Evolutionary conservation across 352 stramenopile genomes (phyloP), one percentile per base, ranked within the genome.

Genomic region (Phytophthora hibernalis): DNA sequence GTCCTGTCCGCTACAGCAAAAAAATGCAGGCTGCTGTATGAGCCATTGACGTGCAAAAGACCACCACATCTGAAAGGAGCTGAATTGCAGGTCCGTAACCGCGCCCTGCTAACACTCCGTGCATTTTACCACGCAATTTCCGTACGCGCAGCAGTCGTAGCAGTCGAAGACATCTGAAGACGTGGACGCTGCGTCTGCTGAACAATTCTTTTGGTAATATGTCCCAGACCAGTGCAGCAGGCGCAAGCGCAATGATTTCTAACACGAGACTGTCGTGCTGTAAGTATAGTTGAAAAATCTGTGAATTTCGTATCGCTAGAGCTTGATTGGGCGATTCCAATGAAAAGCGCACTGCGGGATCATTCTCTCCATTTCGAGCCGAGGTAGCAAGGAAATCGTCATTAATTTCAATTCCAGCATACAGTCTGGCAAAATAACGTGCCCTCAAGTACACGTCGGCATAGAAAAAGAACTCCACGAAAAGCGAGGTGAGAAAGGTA

Each of bases 401-500:
- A 18, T 57, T 54, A 1, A 43, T 2, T 42, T 70, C 54, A 31
- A 21, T 43, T 40, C 20, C 54, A 42, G 54, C 60, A 30, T 43
- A 61, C 15, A 57, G 30, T 0, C 80, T 72, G 24, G 68, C 76
- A 44, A 93, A 91, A 11, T 74, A 79, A 0, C 71, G 53, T 1
- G 70, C 65, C 1, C 79, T 76, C 3, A 92, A 70, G 21, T 66
- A 72, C 20, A 86, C 60, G 30, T 92, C 82, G 0, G 58, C 47
- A 20, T 85, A 80, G 58, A 90, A 92, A 55, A 92, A 91, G 0
- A 81, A 26, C 54, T 92, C 84, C 5, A 90, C 56, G 0, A 71
- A n/a, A 1, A 83, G 9, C 2, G 73, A 53, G 2, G 68, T 26
- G 8, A 68, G 49, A 49, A 88, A 92, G 22, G 60, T 59, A 3